phyloP scores from a whole-genome alignment of 176 grass and related monocot species.

The Avena eriantha region DNA sequence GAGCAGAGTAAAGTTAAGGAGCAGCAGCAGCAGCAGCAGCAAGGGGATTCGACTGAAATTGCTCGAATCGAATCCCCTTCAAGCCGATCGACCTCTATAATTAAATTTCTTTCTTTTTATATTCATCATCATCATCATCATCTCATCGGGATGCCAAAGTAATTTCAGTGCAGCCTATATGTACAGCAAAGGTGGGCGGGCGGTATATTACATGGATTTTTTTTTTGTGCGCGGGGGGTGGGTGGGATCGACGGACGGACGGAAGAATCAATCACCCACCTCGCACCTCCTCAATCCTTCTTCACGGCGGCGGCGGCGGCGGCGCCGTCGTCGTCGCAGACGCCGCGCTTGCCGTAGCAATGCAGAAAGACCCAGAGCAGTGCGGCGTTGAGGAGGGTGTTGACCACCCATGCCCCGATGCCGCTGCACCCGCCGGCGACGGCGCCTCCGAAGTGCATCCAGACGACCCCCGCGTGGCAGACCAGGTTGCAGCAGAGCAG shows the following conservation, averaged over 20 bases:
- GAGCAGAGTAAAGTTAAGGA: no score
- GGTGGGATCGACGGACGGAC: neutral
- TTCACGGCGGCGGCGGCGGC: neutral
- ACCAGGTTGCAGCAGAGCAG: conserved; percentile 70
- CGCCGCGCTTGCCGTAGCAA: conserved; percentile 66
- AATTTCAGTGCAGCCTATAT: conserved; percentile 9
- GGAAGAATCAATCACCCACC: conserved; percentile 1
- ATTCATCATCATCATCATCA: conserved; percentile 19
- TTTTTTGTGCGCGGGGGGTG: no score
- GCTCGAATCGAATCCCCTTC: neutral
- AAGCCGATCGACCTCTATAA: neutral
- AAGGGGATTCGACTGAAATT: no score
- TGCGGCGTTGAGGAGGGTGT: conserved; percentile 67
- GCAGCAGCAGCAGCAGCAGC: no score
- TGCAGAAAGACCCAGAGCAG: conserved; percentile 83
- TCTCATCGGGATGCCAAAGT: neutral
- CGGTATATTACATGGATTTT: conserved; percentile 24
- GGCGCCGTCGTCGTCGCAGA: conserved; percentile 45
- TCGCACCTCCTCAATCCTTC: neutral
- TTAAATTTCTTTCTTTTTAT: conserved; percentile 1
- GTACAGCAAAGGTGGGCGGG: conserved; percentile 31
- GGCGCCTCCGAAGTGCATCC: conserved; percentile 75
- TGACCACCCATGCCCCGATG: conserved; percentile 83
- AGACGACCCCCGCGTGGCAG: conserved; percentile 77
- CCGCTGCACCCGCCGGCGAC: conserved; percentile 78